These are phyloP conservation scores for Babesia ovis DNA, from an alignment of 169 alveolate species.

Conservation along the genomic window DNA sequence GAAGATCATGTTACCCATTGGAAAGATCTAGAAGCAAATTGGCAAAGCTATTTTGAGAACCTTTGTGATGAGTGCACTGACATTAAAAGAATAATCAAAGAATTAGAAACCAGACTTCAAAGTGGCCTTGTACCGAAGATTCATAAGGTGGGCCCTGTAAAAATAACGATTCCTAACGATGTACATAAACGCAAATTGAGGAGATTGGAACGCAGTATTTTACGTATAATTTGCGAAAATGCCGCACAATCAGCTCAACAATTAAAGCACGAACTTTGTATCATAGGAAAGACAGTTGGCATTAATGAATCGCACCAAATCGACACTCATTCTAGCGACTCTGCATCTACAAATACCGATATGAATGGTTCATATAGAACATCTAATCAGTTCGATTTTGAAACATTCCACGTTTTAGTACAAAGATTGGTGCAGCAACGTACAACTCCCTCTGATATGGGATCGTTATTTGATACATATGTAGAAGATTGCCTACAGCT, in stretches of 20 bases:
- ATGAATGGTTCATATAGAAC: neutral
- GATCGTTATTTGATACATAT: neutral
- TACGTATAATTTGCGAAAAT: neutral
- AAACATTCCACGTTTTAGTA: neutral
- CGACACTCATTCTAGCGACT: neutral
- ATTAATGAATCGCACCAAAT: neutral
- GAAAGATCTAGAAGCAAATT: neutral
- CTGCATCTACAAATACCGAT: neutral
- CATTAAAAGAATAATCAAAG: neutral
- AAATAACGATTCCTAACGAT: neutral
- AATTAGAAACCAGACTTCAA: neutral
- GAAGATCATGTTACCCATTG: neutral
- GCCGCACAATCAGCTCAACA: neutral
- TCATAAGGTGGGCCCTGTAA: neutral
- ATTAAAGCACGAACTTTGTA: neutral
- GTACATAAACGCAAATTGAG: neutral
- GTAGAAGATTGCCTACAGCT: neutral
- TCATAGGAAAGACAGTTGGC: neutral
- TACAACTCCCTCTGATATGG: neutral
- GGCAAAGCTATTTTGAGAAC: slow-evolving; percentile 11
- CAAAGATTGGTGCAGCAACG: neutral
- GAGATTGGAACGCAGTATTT: neutral
- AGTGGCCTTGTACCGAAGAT: neutral
- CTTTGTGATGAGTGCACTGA: neutral
- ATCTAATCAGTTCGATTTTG: neutral